Base-by-base conservation (phyloP, 352 stramenopile genomes). In the Pythium brachiatum region DNA sequence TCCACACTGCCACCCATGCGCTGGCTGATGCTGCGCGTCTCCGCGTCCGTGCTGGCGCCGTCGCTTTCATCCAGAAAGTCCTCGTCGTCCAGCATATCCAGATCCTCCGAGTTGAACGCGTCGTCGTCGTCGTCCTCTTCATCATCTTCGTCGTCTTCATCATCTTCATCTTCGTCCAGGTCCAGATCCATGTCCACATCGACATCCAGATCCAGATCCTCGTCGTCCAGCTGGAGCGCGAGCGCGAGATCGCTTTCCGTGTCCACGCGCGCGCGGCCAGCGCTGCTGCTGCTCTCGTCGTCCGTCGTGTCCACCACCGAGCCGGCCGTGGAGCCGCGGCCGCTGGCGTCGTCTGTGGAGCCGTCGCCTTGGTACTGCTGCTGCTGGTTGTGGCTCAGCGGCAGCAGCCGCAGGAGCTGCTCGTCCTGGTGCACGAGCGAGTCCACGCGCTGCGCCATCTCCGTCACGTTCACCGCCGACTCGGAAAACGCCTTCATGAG, bases 401-500 rank as follows among this genome's bases (percentile, higher is more conserved):
- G 58, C 16, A 72, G 61, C 26, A 67, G 55, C 38, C 55, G 60
- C 57, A 68, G 43, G n/a, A 74, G 50, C 34, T 71, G 55, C 57
- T 75, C 56, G 50, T 72, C 67, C 27, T 73, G 65, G 46, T 70
- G 48, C 56, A 69, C 62, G n/a, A 76, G 60, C 54, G 69, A 76
- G 31, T 76, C 64, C 41, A 76, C 67, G 47, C 69, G 69, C 53
- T 73, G 60, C 48, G 64, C 67, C 64, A 76, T 71, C 51, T 76
- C 69, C 15, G 29, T 69, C 12, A 69, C 55, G 52, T 73, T 66
- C 53, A 70, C 70, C 8, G 61, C 51, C 26, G 67, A 70, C 25
- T 72, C 60, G 18, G 59, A 68, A 55, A 74, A 76, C 18, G 68
- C 69, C 57, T 73, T 72, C 69, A 76, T 76, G 47, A 76, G 63